Base-by-base conservation (phyloP, 495 filamentous ascomycete species). In the Staphylotrichum tortipilum region DNA sequence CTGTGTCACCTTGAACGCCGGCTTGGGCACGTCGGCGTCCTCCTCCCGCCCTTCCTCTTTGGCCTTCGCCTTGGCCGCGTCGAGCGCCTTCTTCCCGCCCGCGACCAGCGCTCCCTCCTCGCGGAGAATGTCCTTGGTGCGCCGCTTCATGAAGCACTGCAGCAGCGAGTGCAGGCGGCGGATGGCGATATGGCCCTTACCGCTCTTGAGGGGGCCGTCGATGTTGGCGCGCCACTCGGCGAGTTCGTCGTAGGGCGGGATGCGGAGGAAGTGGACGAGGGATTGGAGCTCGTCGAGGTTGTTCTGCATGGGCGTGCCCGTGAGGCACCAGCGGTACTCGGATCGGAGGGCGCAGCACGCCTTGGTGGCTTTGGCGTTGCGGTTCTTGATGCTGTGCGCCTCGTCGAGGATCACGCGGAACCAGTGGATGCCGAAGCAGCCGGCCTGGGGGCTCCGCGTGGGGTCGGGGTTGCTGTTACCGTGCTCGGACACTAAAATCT, bases 351-450 rank as follows among this genome's bases (percentile, higher is more conserved):
- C 84, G 63, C 80, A 98, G 44, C 81, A 85, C 15, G 91, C 88
- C 58, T 95, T 83, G 0, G 92, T 92, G 9, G 84, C 83, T 68
- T 98, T 98, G 14, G 92, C 89, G 59, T 92, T 95, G 21, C 89
- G 83, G 65, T 98, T 98, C 68, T 97, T 97, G 74, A 98, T 97
- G 21, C 86, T 94, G 66, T 96, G 92, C 4, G 92, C 92, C 70
- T 98, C 92, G 53, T 98, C 92, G 14, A 97, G 77, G 43, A 98
- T 91, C 51, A 96, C 80, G 17, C 92, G 86, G 63, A 88, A 96
- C 92, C 92, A 98, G 61, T 90, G 81, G 7, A 95, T 70, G 39
- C 86, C 88, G 59, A 97, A 95, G 50, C 90, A 87, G 9, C 90
- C 91, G 34, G 83, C 77, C 55, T 89, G 84, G 17, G 82, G 69